Evolutionary conservation across 2,329 filamentous ascomycete genomes (phyloP), one percentile per base, ranked within the genome.

Genomic region (Ophiostoma piceae): DNA sequence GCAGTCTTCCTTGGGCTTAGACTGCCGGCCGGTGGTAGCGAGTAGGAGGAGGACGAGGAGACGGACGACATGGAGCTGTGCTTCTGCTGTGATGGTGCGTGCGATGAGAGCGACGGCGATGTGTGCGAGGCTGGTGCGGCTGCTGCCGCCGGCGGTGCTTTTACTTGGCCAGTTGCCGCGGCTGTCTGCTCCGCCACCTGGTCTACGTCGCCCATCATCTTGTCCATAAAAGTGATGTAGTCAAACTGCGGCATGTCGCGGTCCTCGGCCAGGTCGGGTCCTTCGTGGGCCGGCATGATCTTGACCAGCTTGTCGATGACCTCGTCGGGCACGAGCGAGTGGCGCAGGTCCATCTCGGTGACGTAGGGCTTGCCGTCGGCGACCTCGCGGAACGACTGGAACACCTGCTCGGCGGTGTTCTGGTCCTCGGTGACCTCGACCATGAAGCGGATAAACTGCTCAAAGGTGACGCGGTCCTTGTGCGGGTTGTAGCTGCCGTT

Each of bases 371-470:
- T 99, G 74, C 95, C 95, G 81, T 99, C 95, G 22, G 95, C 95
- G 65, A 99, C 95, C 80, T 99, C 95, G 71, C 90, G 88, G 87
- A 99, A 99, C 73, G 91, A 96, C 81, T 99, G 94, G 83, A 95
- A 98, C 5, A 99, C 95, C 79, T 99, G 95, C 80, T 98, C 95
- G 14, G 95, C 95, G 3, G 94, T 97, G 79, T 99, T 97, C 81
- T 99, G 95, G 77, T 99, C 95, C 80, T 99, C 95, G 14, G 95
- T 99, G 67, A 97, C 95, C 75, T 96, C 92, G 66, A 99, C 95
- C 95, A 99, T 99, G 84, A 99, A 99, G 54, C 92, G 89, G 78
- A 99, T 99, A 77, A 99, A 99, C 80, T 98, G 94, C 82, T 99
- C 95, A 77, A 99, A 99, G 4, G 92, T 95, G 68, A 99, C 95